Evolutionary conservation across 2,329 filamentous ascomycete species (phyloP).

Genomic region (Cryphonectria japonica): DNA sequence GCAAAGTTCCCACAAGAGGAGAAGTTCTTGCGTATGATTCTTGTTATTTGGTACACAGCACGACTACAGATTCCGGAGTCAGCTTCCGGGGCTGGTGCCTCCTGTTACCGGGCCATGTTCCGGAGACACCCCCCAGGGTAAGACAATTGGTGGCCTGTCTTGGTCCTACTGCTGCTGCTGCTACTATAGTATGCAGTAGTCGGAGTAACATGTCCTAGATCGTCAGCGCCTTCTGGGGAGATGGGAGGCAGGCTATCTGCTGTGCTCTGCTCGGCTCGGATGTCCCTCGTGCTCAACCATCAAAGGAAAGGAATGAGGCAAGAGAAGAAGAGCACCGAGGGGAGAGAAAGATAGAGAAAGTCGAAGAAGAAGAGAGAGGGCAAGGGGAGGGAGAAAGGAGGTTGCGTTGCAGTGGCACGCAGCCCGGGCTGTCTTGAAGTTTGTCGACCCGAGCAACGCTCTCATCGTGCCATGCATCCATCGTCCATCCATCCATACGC

Average conservation of each 20-base stretch:
- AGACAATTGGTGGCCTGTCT: slow-evolving; percentile 3
- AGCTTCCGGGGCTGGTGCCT: background rate
- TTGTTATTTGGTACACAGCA: background rate
- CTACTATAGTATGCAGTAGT: background rate
- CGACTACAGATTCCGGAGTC: background rate
- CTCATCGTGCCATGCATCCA: slow-evolving; percentile 9
- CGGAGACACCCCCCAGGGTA: background rate
- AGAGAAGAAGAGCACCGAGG: background rate
- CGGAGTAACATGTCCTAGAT: background rate
- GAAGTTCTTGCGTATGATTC: background rate
- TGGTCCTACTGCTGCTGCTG: background rate
- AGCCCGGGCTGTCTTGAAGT: background rate
- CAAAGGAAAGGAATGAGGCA: too few relatives aligned
- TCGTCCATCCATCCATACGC: slow-evolving; percentile 1
- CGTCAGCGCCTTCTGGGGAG: background rate
- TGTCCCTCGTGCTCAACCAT: background rate
- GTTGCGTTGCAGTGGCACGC: background rate
- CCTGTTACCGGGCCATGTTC: slow-evolving; percentile 1
- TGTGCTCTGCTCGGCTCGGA: background rate
- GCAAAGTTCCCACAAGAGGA: background rate
- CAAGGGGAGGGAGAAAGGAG: background rate
- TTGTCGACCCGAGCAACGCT: slow-evolving; percentile 13
- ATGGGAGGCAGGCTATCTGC: background rate
- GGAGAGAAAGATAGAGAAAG: background rate
- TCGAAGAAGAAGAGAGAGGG: background rate